Conservation (phyloP, 805 yeast genomes). For the Wickerhamomyces subpelliculosus region DNA sequence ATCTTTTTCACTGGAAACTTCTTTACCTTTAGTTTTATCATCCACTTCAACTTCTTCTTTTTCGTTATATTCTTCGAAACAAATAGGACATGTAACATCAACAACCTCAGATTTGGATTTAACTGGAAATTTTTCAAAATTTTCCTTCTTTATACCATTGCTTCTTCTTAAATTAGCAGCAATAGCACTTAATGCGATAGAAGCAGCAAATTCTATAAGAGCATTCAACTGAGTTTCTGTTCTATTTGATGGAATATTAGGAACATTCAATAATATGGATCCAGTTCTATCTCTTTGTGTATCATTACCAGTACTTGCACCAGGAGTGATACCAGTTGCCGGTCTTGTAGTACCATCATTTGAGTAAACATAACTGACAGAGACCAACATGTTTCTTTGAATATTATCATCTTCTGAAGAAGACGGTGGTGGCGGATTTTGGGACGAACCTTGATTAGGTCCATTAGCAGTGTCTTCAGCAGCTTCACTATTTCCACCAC, state of each 20-base stretch:
- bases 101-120: constrained; percentile 25
- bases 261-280: constrained; percentile 54
- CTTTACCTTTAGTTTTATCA: constrained; percentile 20
- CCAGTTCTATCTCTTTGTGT: constrained; percentile 34
- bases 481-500: not conserved
- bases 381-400: constrained; percentile 29
- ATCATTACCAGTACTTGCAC: not conserved
- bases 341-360: constrained; percentile 4
- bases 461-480: not conserved
- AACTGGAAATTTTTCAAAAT: constrained; percentile 44
- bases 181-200: constrained; percentile 60
- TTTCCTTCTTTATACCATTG: constrained; percentile 46
- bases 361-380: constrained; percentile 32
- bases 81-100: constrained; percentile 48
- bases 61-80: constrained; percentile 45
- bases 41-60: constrained; percentile 16
- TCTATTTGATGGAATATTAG: constrained; percentile 56
- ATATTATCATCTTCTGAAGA: not conserved
- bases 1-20: constrained; percentile 11
- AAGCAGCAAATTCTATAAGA: constrained; percentile 59
- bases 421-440: too few species aligned
- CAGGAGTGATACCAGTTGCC: not conserved
- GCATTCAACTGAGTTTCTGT: constrained; percentile 50
- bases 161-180: constrained; percentile 40
- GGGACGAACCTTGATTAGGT: not conserved